Evolutionary conservation across 169 alveolate genomes (phyloP).

Genomic region (Theileria annulata): DNA sequence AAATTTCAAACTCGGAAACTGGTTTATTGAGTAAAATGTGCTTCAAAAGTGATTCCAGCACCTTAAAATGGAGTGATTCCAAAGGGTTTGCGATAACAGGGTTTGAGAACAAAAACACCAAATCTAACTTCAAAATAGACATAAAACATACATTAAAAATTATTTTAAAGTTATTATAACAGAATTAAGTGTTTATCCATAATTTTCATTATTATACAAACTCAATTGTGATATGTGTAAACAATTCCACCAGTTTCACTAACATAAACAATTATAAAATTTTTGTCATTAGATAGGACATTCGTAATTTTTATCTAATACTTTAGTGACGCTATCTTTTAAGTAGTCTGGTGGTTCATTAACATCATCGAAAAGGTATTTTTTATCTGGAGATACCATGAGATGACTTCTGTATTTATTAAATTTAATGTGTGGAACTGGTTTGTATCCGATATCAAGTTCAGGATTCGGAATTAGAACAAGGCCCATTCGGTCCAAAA

Average conservation of each 20-base stretch:
- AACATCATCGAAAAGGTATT: conserved; percentile 25
- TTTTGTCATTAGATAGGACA: too few relatives aligned
- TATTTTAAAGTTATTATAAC: neutral
- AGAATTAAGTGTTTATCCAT: neutral
- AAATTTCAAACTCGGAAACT: neutral
- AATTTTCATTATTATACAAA: neutral
- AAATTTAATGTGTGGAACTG: conserved; percentile 42
- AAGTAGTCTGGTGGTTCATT: conserved; percentile 15
- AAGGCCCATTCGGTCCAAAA: conserved; percentile 47
- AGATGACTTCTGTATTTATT: neutral
- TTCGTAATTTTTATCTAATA: neutral
- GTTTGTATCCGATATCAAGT: conserved; percentile 49
- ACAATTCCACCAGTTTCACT: neutral
- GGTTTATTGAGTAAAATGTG: neutral
- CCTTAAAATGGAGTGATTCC: conserved; percentile 29
- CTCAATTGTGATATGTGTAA: neutral
- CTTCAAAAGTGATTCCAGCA: conserved; percentile 24
- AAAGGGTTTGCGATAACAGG: conserved; percentile 48
- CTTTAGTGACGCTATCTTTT: neutral
- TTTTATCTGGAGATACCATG: conserved; percentile 39
- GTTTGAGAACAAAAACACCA: conserved; percentile 29
- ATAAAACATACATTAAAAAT: neutral
- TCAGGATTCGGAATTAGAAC: conserved; percentile 15
- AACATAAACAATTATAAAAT: too few relatives aligned
- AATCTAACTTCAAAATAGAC: conserved; percentile 24